A percentile compares a stretch with the other conserved stretches of the same genome.
These are phyloP conservation scores for Leccinum incarnatum DNA, from an alignment of 768 basidiomycete genomes.

Conservation along the genomic window DNA sequence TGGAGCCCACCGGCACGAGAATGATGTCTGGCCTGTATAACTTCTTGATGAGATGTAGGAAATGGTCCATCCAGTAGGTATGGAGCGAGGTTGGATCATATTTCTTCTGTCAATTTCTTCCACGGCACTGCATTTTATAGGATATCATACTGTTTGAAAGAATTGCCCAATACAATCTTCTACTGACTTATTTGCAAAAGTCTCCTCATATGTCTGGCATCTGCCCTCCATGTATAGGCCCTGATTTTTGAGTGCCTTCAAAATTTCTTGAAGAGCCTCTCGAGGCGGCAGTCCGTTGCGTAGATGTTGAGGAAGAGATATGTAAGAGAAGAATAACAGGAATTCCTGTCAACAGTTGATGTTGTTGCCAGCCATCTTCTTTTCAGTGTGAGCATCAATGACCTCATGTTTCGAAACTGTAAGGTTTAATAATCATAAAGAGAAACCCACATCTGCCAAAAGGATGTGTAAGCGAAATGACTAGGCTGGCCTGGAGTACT, in stretches of 20 bases:
- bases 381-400: neutral
- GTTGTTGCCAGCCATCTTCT: neutral
- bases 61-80: neutral
- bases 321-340: neutral
- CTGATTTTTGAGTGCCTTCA: neutral
- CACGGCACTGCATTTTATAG: too few species aligned
- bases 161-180: too few species aligned
- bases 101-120: too few species aligned
- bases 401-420: neutral
- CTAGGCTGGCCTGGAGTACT: too few species aligned
- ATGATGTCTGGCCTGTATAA: neutral
- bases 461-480: too few species aligned
- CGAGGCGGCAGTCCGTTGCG: neutral
- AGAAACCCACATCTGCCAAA: too few species aligned
- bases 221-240: neutral
- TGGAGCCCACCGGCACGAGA: neutral
- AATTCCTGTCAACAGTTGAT: neutral
- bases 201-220: neutral
- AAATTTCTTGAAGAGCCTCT: neutral
- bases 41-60: neutral
- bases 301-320: neutral
- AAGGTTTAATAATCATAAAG: too few species aligned
- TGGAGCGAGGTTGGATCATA: neutral
- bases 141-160: too few species aligned
- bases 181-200: too few species aligned